Evolutionary conservation across 139 green algal species (phyloP).

Genomic region (Chlamydomonas sp.): DNA sequence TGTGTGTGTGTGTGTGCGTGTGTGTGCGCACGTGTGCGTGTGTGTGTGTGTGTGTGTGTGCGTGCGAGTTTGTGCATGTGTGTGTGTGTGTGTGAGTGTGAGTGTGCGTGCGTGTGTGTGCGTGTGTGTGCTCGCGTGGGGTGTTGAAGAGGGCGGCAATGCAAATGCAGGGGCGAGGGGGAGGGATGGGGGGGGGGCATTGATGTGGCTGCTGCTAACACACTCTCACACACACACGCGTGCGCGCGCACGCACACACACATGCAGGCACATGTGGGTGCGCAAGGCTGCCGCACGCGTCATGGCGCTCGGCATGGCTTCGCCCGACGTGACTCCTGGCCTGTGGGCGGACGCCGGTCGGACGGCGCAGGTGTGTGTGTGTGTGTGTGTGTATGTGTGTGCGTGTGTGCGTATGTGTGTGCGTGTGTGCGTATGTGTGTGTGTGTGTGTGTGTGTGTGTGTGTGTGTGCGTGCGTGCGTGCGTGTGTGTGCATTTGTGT

Average conservation of each 20-base stretch:
- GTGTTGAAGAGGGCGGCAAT: too few relatives aligned
- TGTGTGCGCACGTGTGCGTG: too few relatives aligned
- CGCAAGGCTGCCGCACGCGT: constrained; percentile 65
- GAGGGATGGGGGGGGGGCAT: not conserved
- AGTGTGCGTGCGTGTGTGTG: not conserved
- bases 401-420: constrained; percentile 45
- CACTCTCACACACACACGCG: not conserved
- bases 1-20: not conserved
- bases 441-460: not conserved
- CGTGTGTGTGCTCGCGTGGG: not conserved
- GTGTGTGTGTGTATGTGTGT: constrained; percentile 56
- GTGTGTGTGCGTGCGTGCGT: too few relatives aligned
- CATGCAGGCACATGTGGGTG: constrained; percentile 76
- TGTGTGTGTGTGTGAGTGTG: not conserved
- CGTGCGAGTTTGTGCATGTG: constrained; percentile 19
- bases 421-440: constrained; percentile 60
- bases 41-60: not conserved
- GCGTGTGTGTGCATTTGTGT: too few relatives aligned
- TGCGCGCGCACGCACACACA: not conserved
- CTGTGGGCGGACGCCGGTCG: constrained; percentile 16
- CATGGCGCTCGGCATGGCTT: constrained; percentile 51
- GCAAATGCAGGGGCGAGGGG: not conserved
- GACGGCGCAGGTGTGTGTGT: constrained; percentile 33
- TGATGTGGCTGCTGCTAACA: not conserved
- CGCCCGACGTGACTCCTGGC: constrained; percentile 22